Evolutionary conservation across 345 rosid genomes (phyloP), one percentile per base, ranked within the genome.

Genomic region (Eucalyptus cloeziana): DNA sequence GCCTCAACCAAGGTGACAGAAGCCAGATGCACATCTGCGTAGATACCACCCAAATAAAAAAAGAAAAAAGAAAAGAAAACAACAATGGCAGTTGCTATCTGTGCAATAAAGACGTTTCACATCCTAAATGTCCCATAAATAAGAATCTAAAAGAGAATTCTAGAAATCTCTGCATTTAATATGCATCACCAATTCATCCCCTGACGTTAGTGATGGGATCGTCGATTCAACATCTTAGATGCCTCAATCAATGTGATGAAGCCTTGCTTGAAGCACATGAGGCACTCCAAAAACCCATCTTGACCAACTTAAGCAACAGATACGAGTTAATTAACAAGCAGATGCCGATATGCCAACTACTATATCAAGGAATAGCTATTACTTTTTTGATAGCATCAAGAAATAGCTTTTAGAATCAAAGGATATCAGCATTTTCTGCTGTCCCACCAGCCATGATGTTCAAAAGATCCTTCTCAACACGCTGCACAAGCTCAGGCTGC

Each of bases 401-500:
- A 86, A 86, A 69, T 10, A 51, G 43, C 4, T 37, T 44, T 30
- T 71, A 64, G 13, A 24, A 25, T 37, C 44, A 31, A 93, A 96
- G 98, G 96, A 95, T 95, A 95, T 94, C 96, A 79, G 92, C 93
- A 91, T 95, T 95, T 92, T 95, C 99, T 13, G 95, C 93, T 30
- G 99, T 95, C 89, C 94, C 96, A 62, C 99, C 97, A 85, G 95
- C 94, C 98, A 97, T 96, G 92, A 98, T 97, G 89, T 97, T 97
- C 93, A 97, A 86, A 93, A 98, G 93, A 90, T 97, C 97, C 90
- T 91, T 96, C 91, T 98, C 99, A 54, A 93, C 99, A 27, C 98
- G 95, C 90, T 93, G 98, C 76, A 98, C 99, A 91, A 97, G 96
- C 95, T 97, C 99, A 79, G 99, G 99, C 99, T 98, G 96, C 92